These are phyloP conservation scores for Bombardia bombarda DNA, from an alignment of 495 filamentous ascomycete species.

Conservation along the genomic window DNA sequence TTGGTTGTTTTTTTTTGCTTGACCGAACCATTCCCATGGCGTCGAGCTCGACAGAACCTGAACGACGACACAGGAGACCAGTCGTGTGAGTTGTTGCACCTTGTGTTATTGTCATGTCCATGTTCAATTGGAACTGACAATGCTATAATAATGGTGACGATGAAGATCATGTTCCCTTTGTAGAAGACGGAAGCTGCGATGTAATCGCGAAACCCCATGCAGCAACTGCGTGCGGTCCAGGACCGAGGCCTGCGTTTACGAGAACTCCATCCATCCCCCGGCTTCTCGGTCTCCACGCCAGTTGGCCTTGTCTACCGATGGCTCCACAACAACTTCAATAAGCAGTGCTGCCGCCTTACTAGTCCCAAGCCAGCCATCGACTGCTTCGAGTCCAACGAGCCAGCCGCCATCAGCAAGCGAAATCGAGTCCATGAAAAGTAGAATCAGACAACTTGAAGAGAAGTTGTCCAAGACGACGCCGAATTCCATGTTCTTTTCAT, in stretches of 20 bases:
- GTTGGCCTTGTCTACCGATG: not conserved
- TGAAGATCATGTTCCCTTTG: constrained; percentile 25
- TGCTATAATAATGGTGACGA: not conserved
- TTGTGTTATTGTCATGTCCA: too few relatives aligned
- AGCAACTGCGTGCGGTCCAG: constrained; percentile 42
- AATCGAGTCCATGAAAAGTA: constrained; percentile 26
- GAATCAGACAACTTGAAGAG: constrained; percentile 39
- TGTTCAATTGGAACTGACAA: too few relatives aligned
- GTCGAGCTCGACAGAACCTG: not conserved
- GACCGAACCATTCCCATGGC: not conserved
- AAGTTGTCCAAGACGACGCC: constrained; percentile 23
- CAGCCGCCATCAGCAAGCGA: constrained; percentile 10
- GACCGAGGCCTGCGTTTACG: constrained; percentile 35
- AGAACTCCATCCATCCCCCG: constrained; percentile 5
- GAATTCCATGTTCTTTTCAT: not conserved
- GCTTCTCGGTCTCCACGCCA: not conserved
- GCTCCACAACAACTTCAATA: not conserved
- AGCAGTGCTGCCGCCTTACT: not conserved
- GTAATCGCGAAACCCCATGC: constrained; percentile 27
- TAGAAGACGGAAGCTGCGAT: constrained; percentile 27
- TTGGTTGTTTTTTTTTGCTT: too few relatives aligned
- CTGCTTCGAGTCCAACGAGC: not conserved
- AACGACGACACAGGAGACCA: constrained; percentile 6
- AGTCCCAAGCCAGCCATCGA: not conserved
- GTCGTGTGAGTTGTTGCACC: constrained; percentile 10